These are phyloP conservation scores for Sporisorium iseilematis-ciliati DNA, from an alignment of 1,284 basidiomycete species.

Conservation along the genomic window DNA sequence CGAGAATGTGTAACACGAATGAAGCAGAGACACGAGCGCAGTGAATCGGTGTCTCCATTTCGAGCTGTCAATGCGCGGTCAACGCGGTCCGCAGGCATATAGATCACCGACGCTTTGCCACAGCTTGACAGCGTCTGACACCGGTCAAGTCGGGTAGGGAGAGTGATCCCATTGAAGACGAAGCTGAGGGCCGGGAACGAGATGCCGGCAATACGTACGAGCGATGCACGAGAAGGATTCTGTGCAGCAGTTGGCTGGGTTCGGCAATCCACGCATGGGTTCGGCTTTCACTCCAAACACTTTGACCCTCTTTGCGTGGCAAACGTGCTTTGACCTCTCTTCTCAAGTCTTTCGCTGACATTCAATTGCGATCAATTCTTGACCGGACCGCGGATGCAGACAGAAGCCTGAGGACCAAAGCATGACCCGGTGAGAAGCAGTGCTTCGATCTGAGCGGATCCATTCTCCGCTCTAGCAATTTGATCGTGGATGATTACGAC, in stretches of 20 bases:
- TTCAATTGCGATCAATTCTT: too few species aligned
- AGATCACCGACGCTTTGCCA: neutral
- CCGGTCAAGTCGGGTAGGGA: neutral
- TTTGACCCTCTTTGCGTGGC: neutral
- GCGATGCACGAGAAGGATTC: slow-evolving; percentile 6
- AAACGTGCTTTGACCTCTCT: too few species aligned
- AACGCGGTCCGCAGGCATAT: too few species aligned
- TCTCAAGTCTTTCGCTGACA: too few species aligned
- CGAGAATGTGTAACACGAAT: neutral
- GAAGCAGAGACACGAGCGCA: neutral
- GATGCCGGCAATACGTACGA: neutral
- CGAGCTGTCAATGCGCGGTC: neutral
- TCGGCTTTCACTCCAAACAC: neutral
- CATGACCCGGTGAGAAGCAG: neutral
- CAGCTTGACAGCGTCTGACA: neutral
- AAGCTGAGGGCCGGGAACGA: neutral
- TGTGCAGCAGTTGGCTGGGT: neutral
- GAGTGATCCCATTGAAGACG: too few species aligned
- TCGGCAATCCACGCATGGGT: neutral
- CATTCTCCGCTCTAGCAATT: slow-evolving; percentile 1
- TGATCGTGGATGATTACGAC: neutral
- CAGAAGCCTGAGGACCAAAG: too few species aligned
- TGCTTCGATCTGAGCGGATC: neutral
- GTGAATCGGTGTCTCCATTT: neutral
- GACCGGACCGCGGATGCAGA: too few species aligned